phyloP scores from a whole-genome alignment of 257 asterid species.

The Datura wrightii region DNA sequence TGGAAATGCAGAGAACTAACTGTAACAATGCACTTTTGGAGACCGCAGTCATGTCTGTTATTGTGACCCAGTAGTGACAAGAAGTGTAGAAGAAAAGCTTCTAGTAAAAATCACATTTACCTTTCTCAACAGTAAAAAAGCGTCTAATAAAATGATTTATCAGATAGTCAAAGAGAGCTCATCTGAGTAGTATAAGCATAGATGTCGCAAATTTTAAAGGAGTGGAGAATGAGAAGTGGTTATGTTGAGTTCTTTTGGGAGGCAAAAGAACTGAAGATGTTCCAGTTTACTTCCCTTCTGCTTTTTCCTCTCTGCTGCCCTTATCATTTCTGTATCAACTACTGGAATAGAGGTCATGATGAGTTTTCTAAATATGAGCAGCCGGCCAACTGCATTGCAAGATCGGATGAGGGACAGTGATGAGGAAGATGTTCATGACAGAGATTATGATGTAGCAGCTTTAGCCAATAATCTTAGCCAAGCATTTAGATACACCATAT shows the following conservation, averaged over 20 bases:
- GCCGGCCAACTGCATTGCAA: constrained; percentile 91
- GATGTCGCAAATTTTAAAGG: not conserved
- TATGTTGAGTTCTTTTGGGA: not conserved
- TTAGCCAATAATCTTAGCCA: constrained; percentile 89
- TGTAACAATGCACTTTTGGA: not conserved
- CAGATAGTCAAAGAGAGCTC: constrained; percentile 7
- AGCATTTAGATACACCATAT: constrained; percentile 79
- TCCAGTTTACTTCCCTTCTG: not conserved
- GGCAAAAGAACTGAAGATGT: constrained; percentile 15
- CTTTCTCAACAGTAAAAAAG: not conserved
- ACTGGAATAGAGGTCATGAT: constrained; percentile 25
- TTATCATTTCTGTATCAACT: not conserved
- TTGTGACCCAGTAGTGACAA: not conserved
- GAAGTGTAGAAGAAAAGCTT: constrained; percentile 2
- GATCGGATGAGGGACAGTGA: constrained; percentile 92
- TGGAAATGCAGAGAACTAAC: constrained; percentile 12
- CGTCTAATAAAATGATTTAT: constrained; percentile 17
- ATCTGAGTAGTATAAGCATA: constrained; percentile 7
- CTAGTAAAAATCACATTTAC: not conserved
- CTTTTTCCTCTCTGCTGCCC: not conserved
- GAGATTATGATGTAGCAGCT: constrained; percentile 94
- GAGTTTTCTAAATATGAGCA: constrained; percentile 46
- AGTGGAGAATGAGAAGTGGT: constrained; percentile 16
- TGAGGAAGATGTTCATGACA: constrained; percentile 86
- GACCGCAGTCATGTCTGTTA: not conserved